Base-by-base conservation (phyloP, 768 basidiomycete species). In the Tylopilus balloui region DNA sequence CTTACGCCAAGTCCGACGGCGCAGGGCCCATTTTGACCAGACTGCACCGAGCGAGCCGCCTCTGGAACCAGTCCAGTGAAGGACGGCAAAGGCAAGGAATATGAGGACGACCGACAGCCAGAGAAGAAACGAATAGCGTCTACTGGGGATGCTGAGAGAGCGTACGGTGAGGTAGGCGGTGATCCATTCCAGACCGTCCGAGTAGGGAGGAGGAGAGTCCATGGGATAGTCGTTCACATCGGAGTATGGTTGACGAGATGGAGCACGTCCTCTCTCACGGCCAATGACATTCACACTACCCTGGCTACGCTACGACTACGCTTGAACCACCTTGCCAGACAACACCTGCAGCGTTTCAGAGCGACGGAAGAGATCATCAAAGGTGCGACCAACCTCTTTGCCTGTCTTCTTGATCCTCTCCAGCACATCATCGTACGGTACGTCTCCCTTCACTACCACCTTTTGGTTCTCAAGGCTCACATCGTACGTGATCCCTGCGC, bases 341-440 rank as follows among this genome's bases (percentile, higher is more conserved):
- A 62, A 28, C 27, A 76, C 72, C 74, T 76, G 54, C 11, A 4
- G 35, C n/a, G n/a, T n/a, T 7, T 58, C 32, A 48, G 36, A 24
- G 39, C 36, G 6, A 9, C 7, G 5, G 3, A 20, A 3, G 20
- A 35, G 7, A 25, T 2, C 1, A 17, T 19, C 20, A 17, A 13
- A 25, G 10, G 46, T 25, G 11, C 13, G 7, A 54, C 72, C 20
- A 45, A 89, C 91, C 84, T 88, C 78, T 70, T 93, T 93, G 55
- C 92, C 92, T 10, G 92, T 95, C 79, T 92, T 94, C 77, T 81
- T 80, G 63, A 95, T 90, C 73, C 76, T 87, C 45, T 71, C 82
- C 12, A 80, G 68, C 39, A 92, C 72, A 3, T 74, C 73, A 0
- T 90, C 87, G 64, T 86, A 88, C 15, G 76, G 58, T 10, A 80